phyloP scores from a whole-genome alignment of 306 rosid genomes.

The Biancaea sappan region DNA sequence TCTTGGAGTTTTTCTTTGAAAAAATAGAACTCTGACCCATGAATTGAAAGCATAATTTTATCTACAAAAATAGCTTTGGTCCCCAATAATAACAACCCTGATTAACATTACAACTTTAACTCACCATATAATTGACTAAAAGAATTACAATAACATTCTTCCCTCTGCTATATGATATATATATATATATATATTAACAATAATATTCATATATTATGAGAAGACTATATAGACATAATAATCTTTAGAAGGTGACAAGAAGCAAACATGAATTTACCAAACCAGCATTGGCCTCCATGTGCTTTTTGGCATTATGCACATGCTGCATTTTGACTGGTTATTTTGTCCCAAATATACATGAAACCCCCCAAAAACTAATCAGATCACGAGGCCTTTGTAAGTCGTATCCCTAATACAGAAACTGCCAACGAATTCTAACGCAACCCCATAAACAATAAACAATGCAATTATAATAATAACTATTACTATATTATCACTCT shows the following conservation, averaged over 20 bases:
- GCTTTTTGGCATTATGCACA: constrained; percentile 47
- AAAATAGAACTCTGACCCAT: too few relatives aligned
- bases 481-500: not conserved
- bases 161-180: not conserved
- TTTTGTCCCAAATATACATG: not conserved
- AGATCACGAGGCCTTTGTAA: constrained; percentile 2
- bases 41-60: too few relatives aligned
- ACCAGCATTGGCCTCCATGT: constrained; percentile 58
- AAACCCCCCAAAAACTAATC: constrained; percentile 2
- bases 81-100: not conserved
- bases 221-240: constrained; percentile 10
- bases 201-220: constrained; percentile 17
- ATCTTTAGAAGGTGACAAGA: constrained; percentile 23
- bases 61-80: not conserved
- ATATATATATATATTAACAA: too few relatives aligned
- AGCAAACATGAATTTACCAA: constrained; percentile 33
- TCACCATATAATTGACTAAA: too few relatives aligned
- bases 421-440: not conserved
- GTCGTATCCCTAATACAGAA: constrained; percentile 26
- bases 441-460: not conserved
- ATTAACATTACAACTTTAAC: too few relatives aligned
- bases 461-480: too few relatives aligned
- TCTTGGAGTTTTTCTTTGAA: too few relatives aligned
- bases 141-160: too few relatives aligned
- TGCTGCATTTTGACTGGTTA: constrained; percentile 44